Evolutionary conservation across 441 rosid species (phyloP), one percentile per base, ranked within the genome.

Genomic region (Omphalea diandra): DNA sequence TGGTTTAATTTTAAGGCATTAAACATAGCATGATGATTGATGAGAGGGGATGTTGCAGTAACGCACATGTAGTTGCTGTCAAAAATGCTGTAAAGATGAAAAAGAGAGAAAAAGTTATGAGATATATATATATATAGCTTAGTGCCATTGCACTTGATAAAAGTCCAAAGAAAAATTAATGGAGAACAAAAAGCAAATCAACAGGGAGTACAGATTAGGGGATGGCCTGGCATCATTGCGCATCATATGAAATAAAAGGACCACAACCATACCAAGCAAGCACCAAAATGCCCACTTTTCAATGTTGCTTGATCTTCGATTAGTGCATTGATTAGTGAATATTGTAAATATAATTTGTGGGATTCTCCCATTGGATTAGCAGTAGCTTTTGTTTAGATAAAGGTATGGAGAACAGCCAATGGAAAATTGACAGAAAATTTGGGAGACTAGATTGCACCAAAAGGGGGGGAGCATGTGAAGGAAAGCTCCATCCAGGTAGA

Each of bases 231-330:
- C n/a, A n/a, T n/a, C n/a, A n/a, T n/a, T n/a, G n/a, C n/a, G 27
- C 55, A 50, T 50, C 41, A 6, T 36, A 6, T 5, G 55, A 50
- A 6, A 50, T 1, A 11, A 22, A 31, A 57, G 24, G 62, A 57
- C 62, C 40, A 57, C 62, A 57, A 5, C 62, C 2, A 56, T 50
- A n/a, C n/a, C n/a, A n/a, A n/a, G n/a, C n/a, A 8, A 50, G 4
- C 14, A 54, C 33, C 33, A 54, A 60, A 38, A n/a, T n/a, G 64
- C 64, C 44, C 64, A 60, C 46, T 60, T 60, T 60, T 36, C 29
- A 60, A 9, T 60, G 64, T 14, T 35, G 29, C 27, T 38, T n/a
- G 14, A 38, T 60, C 44, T 31, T 36, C 27, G 64, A 60, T 36
- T 35, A 36, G 24, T 59, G 63, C 41, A 33, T 52, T 29, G 7